Conservation (phyloP, 129 eudicot species). For the Centella asiatica region DNA sequence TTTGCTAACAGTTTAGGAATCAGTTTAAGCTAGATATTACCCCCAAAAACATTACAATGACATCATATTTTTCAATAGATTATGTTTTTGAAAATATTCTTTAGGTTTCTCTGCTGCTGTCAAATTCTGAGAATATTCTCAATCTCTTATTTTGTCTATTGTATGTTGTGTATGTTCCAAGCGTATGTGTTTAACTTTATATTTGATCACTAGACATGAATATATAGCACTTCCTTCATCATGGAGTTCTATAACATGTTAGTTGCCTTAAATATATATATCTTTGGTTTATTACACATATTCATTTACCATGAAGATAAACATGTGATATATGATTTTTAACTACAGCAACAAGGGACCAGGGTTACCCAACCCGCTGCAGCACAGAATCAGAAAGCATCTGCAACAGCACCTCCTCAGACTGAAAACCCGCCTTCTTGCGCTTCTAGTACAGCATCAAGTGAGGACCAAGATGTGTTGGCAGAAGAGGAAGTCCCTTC, state of each 20-base stretch:
- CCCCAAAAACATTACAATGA: no score
- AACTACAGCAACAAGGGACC: slow-evolving; percentile 24
- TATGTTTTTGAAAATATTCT: no score
- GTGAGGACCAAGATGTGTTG: slow-evolving; percentile 25
- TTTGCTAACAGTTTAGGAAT: no score
- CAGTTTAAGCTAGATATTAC: no score
- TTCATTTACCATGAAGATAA: no score
- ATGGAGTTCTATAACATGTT: not conserved
- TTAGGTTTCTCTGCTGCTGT: no score
- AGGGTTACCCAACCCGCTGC: slow-evolving; percentile 32
- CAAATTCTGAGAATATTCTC: no score
- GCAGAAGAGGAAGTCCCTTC: slow-evolving; percentile 26
- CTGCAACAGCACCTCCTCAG: slow-evolving; percentile 19
- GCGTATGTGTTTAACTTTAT: no score
- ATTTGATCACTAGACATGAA: not conserved
- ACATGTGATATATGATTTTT: not conserved
- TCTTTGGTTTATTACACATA: not conserved
- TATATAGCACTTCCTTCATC: not conserved
- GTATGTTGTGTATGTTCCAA: no score
- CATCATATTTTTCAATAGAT: no score
- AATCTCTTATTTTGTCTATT: no score
- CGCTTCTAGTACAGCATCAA: slow-evolving; percentile 40
- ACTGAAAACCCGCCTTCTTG: slow-evolving; percentile 39
- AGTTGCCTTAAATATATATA: no score
- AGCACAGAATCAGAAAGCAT: slow-evolving; percentile 20